Evolutionary conservation across 805 yeast species (phyloP).

Genomic region (Candida ortonii): DNA sequence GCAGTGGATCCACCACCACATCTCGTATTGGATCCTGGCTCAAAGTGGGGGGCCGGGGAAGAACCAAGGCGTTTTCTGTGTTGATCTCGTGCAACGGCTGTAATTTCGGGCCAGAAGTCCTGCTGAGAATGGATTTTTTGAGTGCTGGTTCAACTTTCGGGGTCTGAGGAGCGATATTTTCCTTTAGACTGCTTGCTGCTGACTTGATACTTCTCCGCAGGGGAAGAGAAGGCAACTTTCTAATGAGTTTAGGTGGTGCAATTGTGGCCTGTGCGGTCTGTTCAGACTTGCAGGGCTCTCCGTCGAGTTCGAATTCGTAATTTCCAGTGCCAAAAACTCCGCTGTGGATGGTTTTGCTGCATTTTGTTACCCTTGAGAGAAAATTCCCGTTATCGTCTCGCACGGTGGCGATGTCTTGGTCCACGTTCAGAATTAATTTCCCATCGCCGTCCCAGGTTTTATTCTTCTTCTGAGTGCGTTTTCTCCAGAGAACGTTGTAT

Average conservation of each 20-base stretch:
- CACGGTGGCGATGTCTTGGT: slow-evolving; percentile 20
- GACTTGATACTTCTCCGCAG: no score
- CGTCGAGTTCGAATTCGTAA: slow-evolving; percentile 63
- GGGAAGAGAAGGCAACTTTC: neutral
- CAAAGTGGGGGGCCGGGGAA: slow-evolving; percentile 21
- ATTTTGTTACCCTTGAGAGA: slow-evolving; percentile 20
- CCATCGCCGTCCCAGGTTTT: slow-evolving; percentile 98
- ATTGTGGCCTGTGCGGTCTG: neutral
- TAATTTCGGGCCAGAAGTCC: slow-evolving; percentile 14
- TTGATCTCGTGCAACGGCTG: slow-evolving; percentile 41
- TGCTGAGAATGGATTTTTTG: slow-evolving; percentile 2
- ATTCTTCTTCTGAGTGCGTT: slow-evolving; percentile 69
- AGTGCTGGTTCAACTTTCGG: no score
- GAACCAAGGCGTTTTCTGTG: slow-evolving; percentile 37
- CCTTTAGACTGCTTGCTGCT: no score
- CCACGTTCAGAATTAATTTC: slow-evolving; percentile 35
- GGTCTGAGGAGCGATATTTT: no score
- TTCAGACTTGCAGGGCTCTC: slow-evolving; percentile 30
- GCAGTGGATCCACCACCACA: slow-evolving; percentile 59
- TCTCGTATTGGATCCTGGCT: slow-evolving; percentile 24
- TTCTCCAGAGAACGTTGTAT: slow-evolving; percentile 60
- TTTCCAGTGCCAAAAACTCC: slow-evolving; percentile 48
- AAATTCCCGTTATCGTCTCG: slow-evolving; percentile 30
- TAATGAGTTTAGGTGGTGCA: no score
- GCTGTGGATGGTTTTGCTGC: slow-evolving; percentile 23